Percentiles rank a stretch among this genome's conserved stretches.
phyloP scores from a whole-genome alignment of 2,329 filamentous ascomycete species.

The Trichophyton mentagrophytes region DNA sequence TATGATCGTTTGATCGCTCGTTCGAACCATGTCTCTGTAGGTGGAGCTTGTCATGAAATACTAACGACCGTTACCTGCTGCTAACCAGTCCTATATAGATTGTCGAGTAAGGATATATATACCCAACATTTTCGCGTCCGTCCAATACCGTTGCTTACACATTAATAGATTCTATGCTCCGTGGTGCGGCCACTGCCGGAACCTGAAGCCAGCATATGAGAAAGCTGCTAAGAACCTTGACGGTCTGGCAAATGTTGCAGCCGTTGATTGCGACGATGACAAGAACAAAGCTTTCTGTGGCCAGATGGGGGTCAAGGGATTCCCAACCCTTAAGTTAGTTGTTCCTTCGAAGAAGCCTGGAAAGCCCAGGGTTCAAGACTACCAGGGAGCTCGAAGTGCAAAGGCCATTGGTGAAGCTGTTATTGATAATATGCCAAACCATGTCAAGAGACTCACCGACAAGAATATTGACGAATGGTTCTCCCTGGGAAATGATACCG shows the following conservation, averaged over 20 bases:
- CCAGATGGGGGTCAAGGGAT: constrained; percentile 77
- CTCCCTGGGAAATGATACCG: constrained; percentile 48
- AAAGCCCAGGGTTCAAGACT: constrained; percentile 76
- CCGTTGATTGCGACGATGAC: constrained; percentile 90
- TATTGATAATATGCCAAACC: constrained; percentile 77
- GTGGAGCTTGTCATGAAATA: constrained; percentile 20
- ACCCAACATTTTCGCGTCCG: constrained; percentile 5
- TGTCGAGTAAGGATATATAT: constrained; percentile 37
- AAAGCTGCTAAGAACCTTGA: constrained; percentile 79
- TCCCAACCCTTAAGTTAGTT: constrained; percentile 91
- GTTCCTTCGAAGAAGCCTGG: constrained; percentile 69
- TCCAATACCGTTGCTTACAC: constrained; percentile 10
- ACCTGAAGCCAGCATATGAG: constrained; percentile 88
- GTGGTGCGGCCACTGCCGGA: constrained; percentile 96
- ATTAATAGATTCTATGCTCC: constrained; percentile 75
- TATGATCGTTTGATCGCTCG: constrained; percentile 74
- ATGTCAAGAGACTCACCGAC: constrained; percentile 69
- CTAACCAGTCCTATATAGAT: constrained; percentile 26
- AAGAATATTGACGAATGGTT: constrained; percentile 68
- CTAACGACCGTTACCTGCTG: neutral
- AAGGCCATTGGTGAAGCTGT: constrained; percentile 80
- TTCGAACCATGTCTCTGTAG: constrained; percentile 83
- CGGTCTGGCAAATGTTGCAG: constrained; percentile 89
- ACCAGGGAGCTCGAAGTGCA: constrained; percentile 70
- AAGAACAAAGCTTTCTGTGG: constrained; percentile 80